Conservation (phyloP, 176 grass and related monocot species). For the Oropetium thomaeum region DNA sequence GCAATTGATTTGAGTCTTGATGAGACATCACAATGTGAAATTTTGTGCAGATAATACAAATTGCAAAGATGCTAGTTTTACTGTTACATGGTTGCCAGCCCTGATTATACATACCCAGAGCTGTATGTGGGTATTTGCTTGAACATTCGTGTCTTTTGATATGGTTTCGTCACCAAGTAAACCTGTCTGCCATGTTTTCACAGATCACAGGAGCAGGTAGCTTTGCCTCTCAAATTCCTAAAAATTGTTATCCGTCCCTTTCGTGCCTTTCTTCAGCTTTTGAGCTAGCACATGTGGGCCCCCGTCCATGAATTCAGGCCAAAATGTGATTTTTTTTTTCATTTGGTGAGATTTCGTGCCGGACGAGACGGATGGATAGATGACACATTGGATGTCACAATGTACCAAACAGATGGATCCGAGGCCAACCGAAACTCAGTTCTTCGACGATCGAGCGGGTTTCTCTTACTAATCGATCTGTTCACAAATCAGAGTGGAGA, state of each 20-base stretch:
- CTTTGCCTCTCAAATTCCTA: not conserved
- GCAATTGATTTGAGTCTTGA: not conserved
- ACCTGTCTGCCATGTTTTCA: not conserved
- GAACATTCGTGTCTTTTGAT: not conserved
- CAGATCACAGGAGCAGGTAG: not conserved
- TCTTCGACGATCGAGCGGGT: not conserved
- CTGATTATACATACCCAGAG: not conserved
- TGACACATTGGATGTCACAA: constrained; percentile 33
- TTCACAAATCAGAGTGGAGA: constrained; percentile 37
- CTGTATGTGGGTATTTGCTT: not conserved
- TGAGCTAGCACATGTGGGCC: not conserved
- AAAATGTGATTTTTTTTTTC: too few relatives aligned
- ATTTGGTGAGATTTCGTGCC: constrained; percentile 31
- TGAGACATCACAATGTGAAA: not conserved
- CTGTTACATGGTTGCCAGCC: not conserved
- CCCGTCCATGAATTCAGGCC: not conserved
- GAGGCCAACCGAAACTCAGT: too few relatives aligned
- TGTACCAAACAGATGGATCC: constrained; percentile 21
- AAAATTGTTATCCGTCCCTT: not conserved
- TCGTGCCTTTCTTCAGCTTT: not conserved
- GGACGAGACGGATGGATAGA: not conserved
- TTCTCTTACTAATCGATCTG: not conserved
- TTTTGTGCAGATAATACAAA: not conserved
- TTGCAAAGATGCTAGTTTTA: not conserved
- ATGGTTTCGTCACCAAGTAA: not conserved